Evolutionary conservation across 495 filamentous ascomycete species (phyloP).

Genomic region (Aspergillus sparsus): DNA sequence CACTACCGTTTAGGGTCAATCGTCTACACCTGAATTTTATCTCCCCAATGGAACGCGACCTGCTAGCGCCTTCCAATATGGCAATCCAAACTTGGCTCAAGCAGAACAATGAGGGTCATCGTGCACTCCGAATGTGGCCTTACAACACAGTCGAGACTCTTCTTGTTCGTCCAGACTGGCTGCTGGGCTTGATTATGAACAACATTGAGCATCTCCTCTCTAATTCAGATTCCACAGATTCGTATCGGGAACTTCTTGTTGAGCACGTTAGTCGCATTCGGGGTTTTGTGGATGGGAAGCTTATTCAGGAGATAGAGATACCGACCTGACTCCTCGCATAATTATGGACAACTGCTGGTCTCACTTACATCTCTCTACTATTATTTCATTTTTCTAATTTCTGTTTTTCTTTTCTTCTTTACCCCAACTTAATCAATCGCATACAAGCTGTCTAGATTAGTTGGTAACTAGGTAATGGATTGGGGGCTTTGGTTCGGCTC

Average conservation of each 20-base stretch:
- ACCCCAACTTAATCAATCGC: too few relatives aligned
- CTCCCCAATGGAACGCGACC: background rate
- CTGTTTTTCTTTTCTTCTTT: too few relatives aligned
- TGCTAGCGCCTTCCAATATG: constrained; percentile 1
- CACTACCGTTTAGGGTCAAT: background rate
- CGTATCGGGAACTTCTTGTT: background rate
- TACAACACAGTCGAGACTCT: background rate
- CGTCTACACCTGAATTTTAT: background rate
- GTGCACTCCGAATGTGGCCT: background rate
- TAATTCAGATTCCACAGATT: background rate
- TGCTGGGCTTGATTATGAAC: background rate
- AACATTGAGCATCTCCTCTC: background rate
- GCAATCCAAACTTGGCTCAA: constrained; percentile 1
- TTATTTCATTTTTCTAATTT: too few relatives aligned
- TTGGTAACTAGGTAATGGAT: too few relatives aligned
- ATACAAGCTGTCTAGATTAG: too few relatives aligned
- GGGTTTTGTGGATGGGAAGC: constrained; percentile 1
- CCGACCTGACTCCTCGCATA: too few relatives aligned
- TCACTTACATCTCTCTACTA: background rate
- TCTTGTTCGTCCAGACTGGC: constrained; percentile 1
- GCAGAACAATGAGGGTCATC: background rate
- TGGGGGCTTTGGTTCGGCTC: too few relatives aligned
- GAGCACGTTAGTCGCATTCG: background rate
- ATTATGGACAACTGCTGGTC: background rate
- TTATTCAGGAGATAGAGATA: background rate